Evolutionary conservation across 2,329 filamentous ascomycete genomes (phyloP).

Genomic region (Lasiodiplodia sp.): DNA sequence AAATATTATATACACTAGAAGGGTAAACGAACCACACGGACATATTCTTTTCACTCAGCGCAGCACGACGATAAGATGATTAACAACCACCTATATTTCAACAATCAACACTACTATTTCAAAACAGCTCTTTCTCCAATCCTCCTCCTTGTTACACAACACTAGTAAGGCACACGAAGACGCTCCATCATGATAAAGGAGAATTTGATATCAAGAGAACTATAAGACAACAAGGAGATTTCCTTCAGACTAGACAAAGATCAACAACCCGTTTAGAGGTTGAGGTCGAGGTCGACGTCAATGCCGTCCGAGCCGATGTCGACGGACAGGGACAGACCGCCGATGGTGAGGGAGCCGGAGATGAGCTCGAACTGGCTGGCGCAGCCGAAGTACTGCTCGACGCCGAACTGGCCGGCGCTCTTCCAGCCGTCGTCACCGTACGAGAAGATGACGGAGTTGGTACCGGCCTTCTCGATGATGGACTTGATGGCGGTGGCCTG

Average conservation of each 20-base stretch:
- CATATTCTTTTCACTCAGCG: neutral
- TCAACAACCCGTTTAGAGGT: constrained; percentile 18
- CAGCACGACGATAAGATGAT: neutral
- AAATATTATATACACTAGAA: constrained; percentile 29
- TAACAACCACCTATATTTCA: constrained; percentile 3
- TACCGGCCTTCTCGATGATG: constrained; percentile 71
- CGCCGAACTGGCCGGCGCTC: constrained; percentile 68
- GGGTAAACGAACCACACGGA: neutral
- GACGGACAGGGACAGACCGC: constrained; percentile 27
- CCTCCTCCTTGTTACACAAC: neutral
- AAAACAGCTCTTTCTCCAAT: constrained; percentile 3
- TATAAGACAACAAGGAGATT: constrained; percentile 1
- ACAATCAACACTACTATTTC: neutral
- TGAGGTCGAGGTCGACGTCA: constrained; percentile 29
- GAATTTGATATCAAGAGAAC: neutral
- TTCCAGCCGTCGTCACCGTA: constrained; percentile 86
- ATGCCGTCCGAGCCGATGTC: constrained; percentile 27
- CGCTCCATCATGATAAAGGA: constrained; percentile 18
- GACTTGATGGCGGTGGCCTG: constrained; percentile 76
- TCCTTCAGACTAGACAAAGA: neutral
- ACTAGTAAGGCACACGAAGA: neutral
- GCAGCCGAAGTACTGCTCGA: constrained; percentile 85
- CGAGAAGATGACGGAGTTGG: constrained; percentile 80
- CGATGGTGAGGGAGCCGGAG: constrained; percentile 29
- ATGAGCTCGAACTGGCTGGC: constrained; percentile 56